phyloP scores from a whole-genome alignment of 2,329 filamentous ascomycete genomes.

The Mariannaea elegans region DNA sequence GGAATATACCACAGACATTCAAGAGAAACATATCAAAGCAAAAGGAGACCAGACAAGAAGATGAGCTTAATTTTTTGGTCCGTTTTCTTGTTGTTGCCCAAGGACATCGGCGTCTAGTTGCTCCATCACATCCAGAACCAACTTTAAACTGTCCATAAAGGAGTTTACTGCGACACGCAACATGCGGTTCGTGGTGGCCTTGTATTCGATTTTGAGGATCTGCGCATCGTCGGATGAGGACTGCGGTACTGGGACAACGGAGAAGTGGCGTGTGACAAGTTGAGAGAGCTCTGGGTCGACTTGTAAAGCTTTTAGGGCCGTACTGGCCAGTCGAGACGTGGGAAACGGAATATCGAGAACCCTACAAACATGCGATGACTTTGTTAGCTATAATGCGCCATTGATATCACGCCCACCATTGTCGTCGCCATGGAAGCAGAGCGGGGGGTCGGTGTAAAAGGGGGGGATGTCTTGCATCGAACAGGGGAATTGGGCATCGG shows the following conservation, averaged over 20 bases:
- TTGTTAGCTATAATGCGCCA: slow-evolving; percentile 24
- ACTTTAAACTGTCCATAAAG: slow-evolving; percentile 88
- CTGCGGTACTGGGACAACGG: slow-evolving; percentile 53
- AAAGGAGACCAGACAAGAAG: not conserved
- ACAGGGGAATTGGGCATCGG: slow-evolving; percentile 67
- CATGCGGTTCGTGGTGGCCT: slow-evolving; percentile 94
- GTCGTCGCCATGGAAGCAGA: slow-evolving; percentile 27
- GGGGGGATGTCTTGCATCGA: slow-evolving; percentile 61
- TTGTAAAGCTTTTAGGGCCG: slow-evolving; percentile 77
- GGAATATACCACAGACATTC: slow-evolving; percentile 7
- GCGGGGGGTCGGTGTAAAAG: slow-evolving; percentile 3
- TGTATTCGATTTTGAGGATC: slow-evolving; percentile 79
- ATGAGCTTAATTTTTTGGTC: slow-evolving; percentile 23
- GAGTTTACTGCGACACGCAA: slow-evolving; percentile 94
- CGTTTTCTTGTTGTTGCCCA: slow-evolving; percentile 40
- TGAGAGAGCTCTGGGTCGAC: slow-evolving; percentile 92
- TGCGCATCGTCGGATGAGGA: slow-evolving; percentile 41
- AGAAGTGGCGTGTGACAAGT: slow-evolving; percentile 78
- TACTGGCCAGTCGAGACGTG: slow-evolving; percentile 77
- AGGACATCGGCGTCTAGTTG: slow-evolving; percentile 88
- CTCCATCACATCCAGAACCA: slow-evolving; percentile 89
- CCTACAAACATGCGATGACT: slow-evolving; percentile 54
- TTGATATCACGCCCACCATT: slow-evolving; percentile 17
- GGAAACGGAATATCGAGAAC: slow-evolving; percentile 84
- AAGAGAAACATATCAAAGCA: not conserved